phyloP scores from a whole-genome alignment of 2,329 filamentous ascomycete genomes.

The Nemania abortiva region DNA sequence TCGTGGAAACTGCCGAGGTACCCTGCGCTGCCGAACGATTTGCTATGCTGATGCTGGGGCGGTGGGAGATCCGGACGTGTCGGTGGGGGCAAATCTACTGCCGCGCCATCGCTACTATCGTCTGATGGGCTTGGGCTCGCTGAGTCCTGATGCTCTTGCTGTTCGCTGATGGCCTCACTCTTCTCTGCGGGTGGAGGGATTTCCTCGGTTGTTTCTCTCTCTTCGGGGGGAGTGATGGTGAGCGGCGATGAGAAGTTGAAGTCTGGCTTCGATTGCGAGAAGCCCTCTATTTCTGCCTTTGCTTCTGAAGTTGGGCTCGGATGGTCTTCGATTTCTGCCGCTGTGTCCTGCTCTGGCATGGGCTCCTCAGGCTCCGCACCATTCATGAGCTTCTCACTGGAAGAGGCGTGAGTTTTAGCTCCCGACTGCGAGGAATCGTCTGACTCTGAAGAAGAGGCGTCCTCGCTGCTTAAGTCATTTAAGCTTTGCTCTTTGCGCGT shows the following conservation, averaged over 20 bases:
- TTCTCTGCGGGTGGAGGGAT: slow-evolving; percentile 2
- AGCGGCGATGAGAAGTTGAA: slow-evolving; percentile 46
- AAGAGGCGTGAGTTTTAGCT: not conserved
- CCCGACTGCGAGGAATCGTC: slow-evolving; percentile 4
- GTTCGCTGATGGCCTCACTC: not conserved
- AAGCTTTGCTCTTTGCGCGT: slow-evolving; percentile 7
- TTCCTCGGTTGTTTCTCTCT: slow-evolving; percentile 12
- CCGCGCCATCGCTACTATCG: not conserved
- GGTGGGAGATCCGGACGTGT: not conserved
- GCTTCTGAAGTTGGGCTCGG: slow-evolving; percentile 8
- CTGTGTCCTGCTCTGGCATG: slow-evolving; percentile 18
- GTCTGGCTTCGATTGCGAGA: slow-evolving; percentile 47
- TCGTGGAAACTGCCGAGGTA: slow-evolving; percentile 49
- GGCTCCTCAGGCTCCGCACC: slow-evolving; percentile 10
- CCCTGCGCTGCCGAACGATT: slow-evolving; percentile 50
- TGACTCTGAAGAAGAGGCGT: slow-evolving; percentile 11
- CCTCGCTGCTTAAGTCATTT: not conserved
- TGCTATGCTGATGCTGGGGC: slow-evolving; percentile 39
- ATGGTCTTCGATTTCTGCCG: slow-evolving; percentile 2
- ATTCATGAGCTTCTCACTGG: not conserved
- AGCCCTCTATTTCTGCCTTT: slow-evolving; percentile 26
- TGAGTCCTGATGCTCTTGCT: slow-evolving; percentile 14
- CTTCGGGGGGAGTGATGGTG: slow-evolving; percentile 34
- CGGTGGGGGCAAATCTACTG: not conserved
- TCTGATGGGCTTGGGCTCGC: slow-evolving; percentile 15